A percentile compares a stretch with the other conserved stretches of the same genome.
Evolutionary conservation across 1,284 basidiomycete species (phyloP).

Genomic region (Leccinum pseudoinsigne): DNA sequence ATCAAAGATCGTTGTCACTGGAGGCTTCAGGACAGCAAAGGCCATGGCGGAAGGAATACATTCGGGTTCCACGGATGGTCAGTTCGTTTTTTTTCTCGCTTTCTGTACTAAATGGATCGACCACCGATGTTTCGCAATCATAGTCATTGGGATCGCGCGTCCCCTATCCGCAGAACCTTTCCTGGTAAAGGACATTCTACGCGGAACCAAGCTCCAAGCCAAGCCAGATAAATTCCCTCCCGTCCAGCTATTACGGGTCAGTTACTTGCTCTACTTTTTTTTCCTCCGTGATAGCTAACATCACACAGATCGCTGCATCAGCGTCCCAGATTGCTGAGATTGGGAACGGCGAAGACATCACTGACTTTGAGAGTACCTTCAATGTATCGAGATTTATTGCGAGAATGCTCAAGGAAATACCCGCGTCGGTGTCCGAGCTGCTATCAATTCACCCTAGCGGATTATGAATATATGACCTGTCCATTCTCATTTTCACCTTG

Average conservation of each 20-base stretch:
- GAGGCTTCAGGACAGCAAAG: conserved; percentile 43
- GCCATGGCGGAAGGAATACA: conserved; percentile 43
- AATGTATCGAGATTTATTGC: conserved; percentile 35
- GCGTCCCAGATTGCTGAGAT: conserved; percentile 34
- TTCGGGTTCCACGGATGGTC: conserved; percentile 32
- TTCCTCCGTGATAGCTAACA: background rate
- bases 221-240: conserved; percentile 30
- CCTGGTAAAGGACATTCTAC: conserved; percentile 39
- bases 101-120: background rate
- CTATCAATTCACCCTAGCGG: conserved; percentile 19
- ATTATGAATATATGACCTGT: background rate
- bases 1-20: conserved; percentile 44
- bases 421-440: conserved; percentile 32
- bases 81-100: conserved; percentile 5
- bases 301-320: conserved; percentile 29
- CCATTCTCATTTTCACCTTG: background rate
- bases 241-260: conserved; percentile 30
- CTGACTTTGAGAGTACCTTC: conserved; percentile 32
- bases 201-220: conserved; percentile 34
- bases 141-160: conserved; percentile 45
- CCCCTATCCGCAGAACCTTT: conserved; percentile 46
- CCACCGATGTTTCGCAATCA: background rate
- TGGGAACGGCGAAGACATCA: conserved; percentile 34
- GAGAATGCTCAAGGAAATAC: conserved; percentile 33
- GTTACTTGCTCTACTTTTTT: conserved; percentile 9